These are phyloP conservation scores for Entelexis paramagnoliae DNA, from an alignment of 1,139 yeast genomes.

Conservation along the genomic window DNA sequence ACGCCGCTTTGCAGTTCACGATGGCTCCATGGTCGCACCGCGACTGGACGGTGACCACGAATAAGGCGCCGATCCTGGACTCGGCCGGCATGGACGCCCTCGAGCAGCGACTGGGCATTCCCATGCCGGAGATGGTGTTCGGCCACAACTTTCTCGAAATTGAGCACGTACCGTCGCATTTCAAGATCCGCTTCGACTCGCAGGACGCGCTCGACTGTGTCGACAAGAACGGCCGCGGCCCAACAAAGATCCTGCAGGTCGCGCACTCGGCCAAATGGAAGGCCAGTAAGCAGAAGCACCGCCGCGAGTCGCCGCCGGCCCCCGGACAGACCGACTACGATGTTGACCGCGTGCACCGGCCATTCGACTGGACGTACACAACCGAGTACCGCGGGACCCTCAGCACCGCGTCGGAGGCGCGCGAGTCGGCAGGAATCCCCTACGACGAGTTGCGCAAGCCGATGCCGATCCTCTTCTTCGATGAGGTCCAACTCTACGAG, in stretches of 20 bases:
- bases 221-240: constrained; percentile 35
- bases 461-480: constrained; percentile 82
- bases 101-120: constrained; percentile 55
- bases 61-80: constrained; percentile 65
- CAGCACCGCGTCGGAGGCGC: background rate
- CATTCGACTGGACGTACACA: constrained; percentile 95
- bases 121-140: constrained; percentile 95
- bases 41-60: constrained; percentile 62
- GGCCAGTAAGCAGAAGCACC: constrained; percentile 44
- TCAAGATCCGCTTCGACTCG: constrained; percentile 58
- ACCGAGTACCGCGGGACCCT: constrained; percentile 50
- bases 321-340: constrained; percentile 30
- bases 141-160: constrained; percentile 64
- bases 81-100: constrained; percentile 63
- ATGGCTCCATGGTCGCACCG: constrained; percentile 17
- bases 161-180: constrained; percentile 34
- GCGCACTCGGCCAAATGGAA: constrained; percentile 89
- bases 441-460: constrained; percentile 55
- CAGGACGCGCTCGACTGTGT: constrained; percentile 70
- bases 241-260: constrained; percentile 48
- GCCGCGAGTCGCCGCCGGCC: constrained; percentile 14
- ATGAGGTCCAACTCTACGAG: constrained; percentile 78
- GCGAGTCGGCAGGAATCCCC: constrained; percentile 43
- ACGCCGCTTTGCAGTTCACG: background rate
- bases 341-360: constrained; percentile 51